Base-by-base conservation (phyloP, 2,329 filamentous ascomycete genomes). In the Penicillium decumbens region DNA sequence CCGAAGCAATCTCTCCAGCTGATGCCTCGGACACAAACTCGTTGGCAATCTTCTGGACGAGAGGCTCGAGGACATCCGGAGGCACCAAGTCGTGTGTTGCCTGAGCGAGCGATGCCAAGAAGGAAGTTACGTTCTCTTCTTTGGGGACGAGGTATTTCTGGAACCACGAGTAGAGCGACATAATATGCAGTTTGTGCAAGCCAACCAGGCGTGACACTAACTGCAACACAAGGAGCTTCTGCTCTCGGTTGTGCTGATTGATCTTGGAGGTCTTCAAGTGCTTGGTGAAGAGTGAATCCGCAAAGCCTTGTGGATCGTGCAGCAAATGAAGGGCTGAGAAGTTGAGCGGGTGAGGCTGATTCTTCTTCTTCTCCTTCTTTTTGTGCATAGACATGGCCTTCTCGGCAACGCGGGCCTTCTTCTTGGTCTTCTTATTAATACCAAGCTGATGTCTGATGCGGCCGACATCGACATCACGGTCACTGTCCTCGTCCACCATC, bases 11-110 rank as follows among this genome's bases (percentile, higher is more conserved):
- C 70, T 97, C 91, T 3, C 88, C 81, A 0, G 93, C 91, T 0
- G 91, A 84, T 1, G 89, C 93, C 73, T 98, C 93, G 0, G 90
- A 95, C 1, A 98, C 92, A 65, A 98, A 98, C 68, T 98, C 93
- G 65, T 97, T 96, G 28, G 93, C 92, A 62, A 98, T 97, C 74
- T 96, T 97, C 68, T 89, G 85, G 2, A 98, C 77, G 4, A 97
- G 75, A 0, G 93, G 92, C 68, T 97, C 91, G 9, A 98, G 77
- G 0, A 85, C 87, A 75, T 98, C 93, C 0, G 92, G 92, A 0
- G 93, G 93, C 0, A 98, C 91, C 32, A 95, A 79, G 56, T 85
- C 87, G 68, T 98, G 93, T 6, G 89, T 90, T 3, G 88, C 88
- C 74, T 97, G 93, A 0, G 93, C 93, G 48, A 97, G 79, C 9